phyloP scores from a whole-genome alignment of 2,329 filamentous ascomycete genomes.

The Tolypocladium nubicola region DNA sequence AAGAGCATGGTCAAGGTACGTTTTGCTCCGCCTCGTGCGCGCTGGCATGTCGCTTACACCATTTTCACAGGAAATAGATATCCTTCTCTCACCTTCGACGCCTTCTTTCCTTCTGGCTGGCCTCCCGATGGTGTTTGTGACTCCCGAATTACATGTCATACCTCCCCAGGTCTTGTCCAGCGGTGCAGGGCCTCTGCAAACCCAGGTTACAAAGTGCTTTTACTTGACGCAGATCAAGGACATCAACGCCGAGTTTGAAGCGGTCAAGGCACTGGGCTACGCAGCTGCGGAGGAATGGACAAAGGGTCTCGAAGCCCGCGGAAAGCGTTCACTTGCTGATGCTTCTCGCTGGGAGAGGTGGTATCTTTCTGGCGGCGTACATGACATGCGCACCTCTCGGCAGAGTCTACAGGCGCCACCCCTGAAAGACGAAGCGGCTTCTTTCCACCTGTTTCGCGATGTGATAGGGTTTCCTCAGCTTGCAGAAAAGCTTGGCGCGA shows the following conservation, averaged over 20 bases:
- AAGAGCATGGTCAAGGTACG: slow-evolving; percentile 54
- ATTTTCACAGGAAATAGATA: slow-evolving; percentile 52
- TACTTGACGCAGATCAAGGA: slow-evolving; percentile 50
- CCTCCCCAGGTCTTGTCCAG: slow-evolving; percentile 43
- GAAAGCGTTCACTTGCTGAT: slow-evolving; percentile 49
- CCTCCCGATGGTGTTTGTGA: slow-evolving; percentile 59
- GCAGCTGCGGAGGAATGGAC: slow-evolving; percentile 67
- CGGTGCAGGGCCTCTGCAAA: slow-evolving; percentile 30
- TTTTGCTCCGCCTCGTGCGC: slow-evolving; percentile 2
- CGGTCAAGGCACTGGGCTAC: slow-evolving; percentile 54
- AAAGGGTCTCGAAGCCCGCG: slow-evolving; percentile 58
- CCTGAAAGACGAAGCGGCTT: background rate
- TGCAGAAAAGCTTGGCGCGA: background rate
- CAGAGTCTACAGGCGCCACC: background rate
- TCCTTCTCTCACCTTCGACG: slow-evolving; percentile 51
- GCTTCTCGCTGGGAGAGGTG: slow-evolving; percentile 67
- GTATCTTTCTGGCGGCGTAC: slow-evolving; percentile 37
- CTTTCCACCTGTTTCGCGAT: background rate
- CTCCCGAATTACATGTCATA: slow-evolving; percentile 49
- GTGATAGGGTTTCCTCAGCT: background rate
- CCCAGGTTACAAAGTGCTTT: slow-evolving; percentile 55
- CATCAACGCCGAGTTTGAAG: slow-evolving; percentile 51
- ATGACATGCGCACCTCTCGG: slow-evolving; percentile 21
- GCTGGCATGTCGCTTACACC: slow-evolving; percentile 13
- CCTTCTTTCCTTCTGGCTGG: slow-evolving; percentile 54